phyloP scores from a whole-genome alignment of 495 filamentous ascomycete genomes.

The Letharia lupina region DNA sequence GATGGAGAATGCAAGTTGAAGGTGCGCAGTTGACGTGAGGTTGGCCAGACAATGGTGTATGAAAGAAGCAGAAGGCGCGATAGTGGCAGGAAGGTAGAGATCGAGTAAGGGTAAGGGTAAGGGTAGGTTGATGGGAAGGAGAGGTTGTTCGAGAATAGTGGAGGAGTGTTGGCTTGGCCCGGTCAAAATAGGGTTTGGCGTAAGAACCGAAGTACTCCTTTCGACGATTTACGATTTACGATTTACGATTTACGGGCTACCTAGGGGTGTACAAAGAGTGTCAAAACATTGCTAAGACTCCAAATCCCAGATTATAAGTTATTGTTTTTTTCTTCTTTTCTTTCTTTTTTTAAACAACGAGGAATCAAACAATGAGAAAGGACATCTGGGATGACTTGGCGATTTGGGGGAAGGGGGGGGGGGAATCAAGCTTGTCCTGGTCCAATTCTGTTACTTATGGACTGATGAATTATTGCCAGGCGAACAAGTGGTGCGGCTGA shows the following conservation, averaged over 20 bases:
- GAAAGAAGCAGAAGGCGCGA: not conserved
- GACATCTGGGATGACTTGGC: not conserved
- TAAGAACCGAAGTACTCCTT: slow-evolving; percentile 4
- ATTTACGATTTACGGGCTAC: not conserved
- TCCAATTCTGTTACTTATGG: too few relatives aligned
- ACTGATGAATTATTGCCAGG: not conserved
- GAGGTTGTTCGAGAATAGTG: not conserved
- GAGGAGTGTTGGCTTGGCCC: not conserved
- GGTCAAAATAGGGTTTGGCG: slow-evolving; percentile 4
- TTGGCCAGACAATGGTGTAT: not conserved
- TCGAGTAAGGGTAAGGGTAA: too few relatives aligned
- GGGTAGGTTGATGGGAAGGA: not conserved
- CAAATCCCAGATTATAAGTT: too few relatives aligned
- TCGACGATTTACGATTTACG: not conserved
- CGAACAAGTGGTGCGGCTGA: slow-evolving; percentile 3
- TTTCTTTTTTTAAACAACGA: too few relatives aligned
- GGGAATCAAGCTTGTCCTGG: too few relatives aligned
- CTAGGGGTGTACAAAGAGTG: not conserved
- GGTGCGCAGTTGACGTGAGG: not conserved
- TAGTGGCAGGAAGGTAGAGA: not conserved
- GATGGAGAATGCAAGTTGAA: not conserved
- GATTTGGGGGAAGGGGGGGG: not conserved
- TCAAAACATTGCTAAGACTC: not conserved
- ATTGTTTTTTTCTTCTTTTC: too few relatives aligned
- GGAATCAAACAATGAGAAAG: too few relatives aligned